These are phyloP conservation scores for Pueraria montana DNA, from an alignment of 306 rosid species.

Conservation along the genomic window DNA sequence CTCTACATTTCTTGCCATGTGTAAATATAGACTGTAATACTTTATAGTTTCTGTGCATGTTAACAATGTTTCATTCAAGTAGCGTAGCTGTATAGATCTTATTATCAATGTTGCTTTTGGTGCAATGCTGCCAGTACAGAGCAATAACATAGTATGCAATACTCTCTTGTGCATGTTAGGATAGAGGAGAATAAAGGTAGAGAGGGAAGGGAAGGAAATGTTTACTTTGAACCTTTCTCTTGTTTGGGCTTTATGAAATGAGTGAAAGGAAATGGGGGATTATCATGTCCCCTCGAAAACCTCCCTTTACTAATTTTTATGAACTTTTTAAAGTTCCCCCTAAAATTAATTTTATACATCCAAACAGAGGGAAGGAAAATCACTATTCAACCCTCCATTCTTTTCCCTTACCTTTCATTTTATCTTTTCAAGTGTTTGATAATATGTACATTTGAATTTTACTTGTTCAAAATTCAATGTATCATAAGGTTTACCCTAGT, in stretches of 20 bases:
- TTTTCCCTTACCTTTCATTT: neutral
- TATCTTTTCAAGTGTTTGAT: constrained; percentile 14
- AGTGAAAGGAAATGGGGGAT: neutral
- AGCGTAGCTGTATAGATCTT: neutral
- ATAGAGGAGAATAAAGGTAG: constrained; percentile 4
- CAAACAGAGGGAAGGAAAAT: neutral
- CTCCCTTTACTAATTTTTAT: neutral
- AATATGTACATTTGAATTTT: constrained; percentile 23
- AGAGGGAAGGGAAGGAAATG: constrained; percentile 11
- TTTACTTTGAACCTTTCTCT: constrained; percentile 10
- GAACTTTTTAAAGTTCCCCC: constrained; percentile 7
- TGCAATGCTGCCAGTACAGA: neutral
- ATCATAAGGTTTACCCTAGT: constrained; percentile 5
- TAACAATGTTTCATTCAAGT: constrained; percentile 15
- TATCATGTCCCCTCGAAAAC: neutral
- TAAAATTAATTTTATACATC: neutral
- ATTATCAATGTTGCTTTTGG: constrained; percentile 23
- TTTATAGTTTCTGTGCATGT: neutral
- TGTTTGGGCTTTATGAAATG: neutral
- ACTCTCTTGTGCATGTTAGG: neutral
- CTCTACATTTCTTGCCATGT: constrained; percentile 1
- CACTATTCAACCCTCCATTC: neutral
- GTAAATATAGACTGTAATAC: neutral
- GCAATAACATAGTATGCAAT: neutral
- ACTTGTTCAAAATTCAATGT: neutral